Conservation (phyloP, 2,329 filamentous ascomycete species). For the Cryphonectria nitschkei region DNA sequence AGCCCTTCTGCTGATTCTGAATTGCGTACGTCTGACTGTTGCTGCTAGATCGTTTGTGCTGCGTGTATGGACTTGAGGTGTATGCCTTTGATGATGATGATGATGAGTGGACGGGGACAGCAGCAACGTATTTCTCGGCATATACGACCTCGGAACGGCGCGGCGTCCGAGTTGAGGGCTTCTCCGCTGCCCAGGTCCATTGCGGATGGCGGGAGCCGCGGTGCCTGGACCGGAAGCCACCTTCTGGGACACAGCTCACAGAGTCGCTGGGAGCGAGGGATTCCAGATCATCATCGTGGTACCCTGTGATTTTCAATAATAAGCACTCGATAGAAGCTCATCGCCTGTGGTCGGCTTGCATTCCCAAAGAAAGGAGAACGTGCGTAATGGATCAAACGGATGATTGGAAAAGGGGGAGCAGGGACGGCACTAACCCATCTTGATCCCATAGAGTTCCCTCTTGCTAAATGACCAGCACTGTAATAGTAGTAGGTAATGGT, state of each 20-base stretch:
- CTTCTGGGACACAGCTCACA: constrained; percentile 10
- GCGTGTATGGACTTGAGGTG: neutral
- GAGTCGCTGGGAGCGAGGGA: constrained; percentile 17
- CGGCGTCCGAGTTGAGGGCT: neutral
- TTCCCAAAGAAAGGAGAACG: neutral
- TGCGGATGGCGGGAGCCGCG: neutral
- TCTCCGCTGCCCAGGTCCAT: constrained; percentile 2
- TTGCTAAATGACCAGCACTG: neutral
- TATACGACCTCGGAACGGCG: neutral
- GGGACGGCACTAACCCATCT: constrained; percentile 6
- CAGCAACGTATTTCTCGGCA: neutral
- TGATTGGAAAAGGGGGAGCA: neutral
- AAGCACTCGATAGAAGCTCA: neutral
- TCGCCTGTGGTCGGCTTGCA: neutral
- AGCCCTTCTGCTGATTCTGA: neutral
- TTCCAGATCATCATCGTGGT: constrained; percentile 10
- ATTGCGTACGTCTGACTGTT: neutral
- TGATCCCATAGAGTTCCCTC: neutral
- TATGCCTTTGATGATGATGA: constrained; percentile 3
- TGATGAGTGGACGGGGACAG: neutral
- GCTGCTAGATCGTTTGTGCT: constrained; percentile 6
- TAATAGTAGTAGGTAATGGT: neutral
- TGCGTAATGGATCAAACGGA: neutral
- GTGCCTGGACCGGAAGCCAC: constrained; percentile 8
- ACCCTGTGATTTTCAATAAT: neutral